phyloP scores from a whole-genome alignment of 2,329 filamentous ascomycete genomes.

The Didymella sp. region DNA sequence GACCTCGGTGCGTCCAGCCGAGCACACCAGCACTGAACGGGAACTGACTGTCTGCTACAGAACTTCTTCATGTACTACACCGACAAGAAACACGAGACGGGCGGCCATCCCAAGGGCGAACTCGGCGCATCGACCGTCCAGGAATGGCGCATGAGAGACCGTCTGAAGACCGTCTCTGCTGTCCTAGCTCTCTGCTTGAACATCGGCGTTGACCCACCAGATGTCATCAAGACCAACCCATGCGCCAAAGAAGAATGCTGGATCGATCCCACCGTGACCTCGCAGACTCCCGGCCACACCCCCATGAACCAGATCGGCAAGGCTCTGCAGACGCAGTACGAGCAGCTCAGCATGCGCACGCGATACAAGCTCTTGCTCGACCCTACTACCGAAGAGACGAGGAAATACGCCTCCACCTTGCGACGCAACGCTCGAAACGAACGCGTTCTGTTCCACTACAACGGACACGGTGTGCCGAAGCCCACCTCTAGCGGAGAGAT shows the following conservation, averaged over 20 bases:
- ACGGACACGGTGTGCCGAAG: conserved; percentile 95
- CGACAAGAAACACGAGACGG: conserved; percentile 95
- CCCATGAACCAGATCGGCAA: conserved; percentile 95
- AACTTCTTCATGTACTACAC: conserved; percentile 99
- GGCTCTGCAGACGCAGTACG: conserved; percentile 93
- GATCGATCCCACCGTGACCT: conserved; percentile 86
- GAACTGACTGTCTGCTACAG: conserved; percentile 55
- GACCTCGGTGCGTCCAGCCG: conserved; percentile 69
- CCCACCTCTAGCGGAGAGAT: conserved; percentile 96
- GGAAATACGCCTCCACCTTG: conserved; percentile 91
- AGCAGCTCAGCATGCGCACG: conserved; percentile 92
- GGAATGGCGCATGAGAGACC: conserved; percentile 97
- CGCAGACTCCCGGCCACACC: conserved; percentile 73
- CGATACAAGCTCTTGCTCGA: conserved; percentile 97
- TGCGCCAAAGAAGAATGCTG: conserved; percentile 95
- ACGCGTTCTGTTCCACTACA: conserved; percentile 96
- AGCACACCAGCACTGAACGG: background rate
- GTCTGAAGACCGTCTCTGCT: conserved; percentile 94
- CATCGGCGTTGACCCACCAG: conserved; percentile 95
- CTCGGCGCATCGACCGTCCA: conserved; percentile 67
- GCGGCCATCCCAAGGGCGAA: conserved; percentile 77
- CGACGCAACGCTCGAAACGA: conserved; percentile 95
- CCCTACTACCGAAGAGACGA: conserved; percentile 95
- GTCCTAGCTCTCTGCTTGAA: conserved; percentile 94
- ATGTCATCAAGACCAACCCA: conserved; percentile 93